Evolutionary conservation across 2,329 filamentous ascomycete species (phyloP).

Genomic region (Phaeosphaeria sp.): DNA sequence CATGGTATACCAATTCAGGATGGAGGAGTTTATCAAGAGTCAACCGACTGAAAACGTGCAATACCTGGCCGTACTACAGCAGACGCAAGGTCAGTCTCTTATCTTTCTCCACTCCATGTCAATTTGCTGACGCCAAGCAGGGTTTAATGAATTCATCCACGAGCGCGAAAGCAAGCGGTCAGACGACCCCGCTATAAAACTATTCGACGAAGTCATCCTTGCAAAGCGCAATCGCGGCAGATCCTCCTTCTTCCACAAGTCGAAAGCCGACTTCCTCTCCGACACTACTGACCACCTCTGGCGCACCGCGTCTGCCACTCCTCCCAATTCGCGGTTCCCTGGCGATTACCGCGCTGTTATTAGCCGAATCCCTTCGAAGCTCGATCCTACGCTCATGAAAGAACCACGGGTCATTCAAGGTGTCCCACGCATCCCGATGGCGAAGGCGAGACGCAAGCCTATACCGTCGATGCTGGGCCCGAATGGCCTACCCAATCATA

Average conservation of each 20-base stretch:
- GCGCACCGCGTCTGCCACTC: constrained; percentile 68
- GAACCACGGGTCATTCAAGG: constrained; percentile 90
- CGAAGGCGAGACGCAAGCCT: constrained; percentile 57
- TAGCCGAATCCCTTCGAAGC: constrained; percentile 72
- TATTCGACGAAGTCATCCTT: constrained; percentile 85
- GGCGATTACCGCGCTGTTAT: constrained; percentile 61
- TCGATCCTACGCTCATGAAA: constrained; percentile 88
- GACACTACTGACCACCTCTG: constrained; percentile 81
- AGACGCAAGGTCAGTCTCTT: constrained; percentile 63
- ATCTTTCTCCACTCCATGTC: neutral
- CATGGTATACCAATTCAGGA: constrained; percentile 69
- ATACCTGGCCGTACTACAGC: constrained; percentile 67
- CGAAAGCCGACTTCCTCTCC: constrained; percentile 65
- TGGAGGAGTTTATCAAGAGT: constrained; percentile 70
- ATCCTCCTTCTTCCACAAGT: constrained; percentile 68
- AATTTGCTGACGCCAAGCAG: constrained; percentile 43
- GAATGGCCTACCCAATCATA: constrained; percentile 32
- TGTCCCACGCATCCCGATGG: constrained; percentile 67
- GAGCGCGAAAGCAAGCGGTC: constrained; percentile 73
- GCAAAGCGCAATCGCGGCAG: constrained; percentile 76
- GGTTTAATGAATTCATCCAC: constrained; percentile 84
- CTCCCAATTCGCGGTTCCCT: constrained; percentile 61
- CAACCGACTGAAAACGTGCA: constrained; percentile 69
- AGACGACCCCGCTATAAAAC: constrained; percentile 69
- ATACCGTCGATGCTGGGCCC: constrained; percentile 53